These are phyloP conservation scores for Aureobasidium sp. DNA, from an alignment of 2,329 filamentous ascomycete genomes.

Conservation along the genomic window DNA sequence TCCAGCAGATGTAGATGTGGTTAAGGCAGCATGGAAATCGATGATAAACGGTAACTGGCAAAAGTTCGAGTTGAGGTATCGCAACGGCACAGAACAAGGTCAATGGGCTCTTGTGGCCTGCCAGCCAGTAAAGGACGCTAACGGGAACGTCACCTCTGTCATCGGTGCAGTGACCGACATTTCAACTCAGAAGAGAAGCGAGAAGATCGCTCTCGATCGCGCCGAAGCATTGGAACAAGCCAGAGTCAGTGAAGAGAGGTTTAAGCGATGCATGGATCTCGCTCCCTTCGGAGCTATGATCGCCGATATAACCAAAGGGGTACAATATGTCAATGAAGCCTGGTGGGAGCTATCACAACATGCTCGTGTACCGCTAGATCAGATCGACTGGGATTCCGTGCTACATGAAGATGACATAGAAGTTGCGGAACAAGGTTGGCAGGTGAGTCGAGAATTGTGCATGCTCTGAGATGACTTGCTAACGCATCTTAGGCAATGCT, in stretches of 20 bases:
- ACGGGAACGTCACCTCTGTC: conserved; percentile 11
- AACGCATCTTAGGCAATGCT: not conserved
- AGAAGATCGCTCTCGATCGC: conserved; percentile 30
- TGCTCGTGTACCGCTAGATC: not conserved
- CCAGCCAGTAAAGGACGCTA: not conserved
- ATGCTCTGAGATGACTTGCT: not conserved
- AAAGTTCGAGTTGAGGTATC: not conserved
- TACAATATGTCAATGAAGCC: conserved; percentile 9
- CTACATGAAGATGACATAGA: conserved; percentile 24
- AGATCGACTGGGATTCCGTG: conserved; percentile 21
- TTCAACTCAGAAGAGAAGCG: conserved; percentile 16
- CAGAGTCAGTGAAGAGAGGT: conserved; percentile 29
- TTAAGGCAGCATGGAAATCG: not conserved
- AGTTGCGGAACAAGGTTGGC: conserved; percentile 25
- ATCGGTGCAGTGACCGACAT: conserved; percentile 20
- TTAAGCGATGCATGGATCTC: conserved; percentile 22
- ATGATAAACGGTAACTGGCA: not conserved
- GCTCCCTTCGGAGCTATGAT: conserved; percentile 25
- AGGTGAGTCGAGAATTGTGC: conserved; percentile 15
- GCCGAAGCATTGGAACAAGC: conserved; percentile 29
- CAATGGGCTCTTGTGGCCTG: not conserved
- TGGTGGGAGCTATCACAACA: conserved; percentile 7
- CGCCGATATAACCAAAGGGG: conserved; percentile 13
- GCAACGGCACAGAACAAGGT: not conserved
- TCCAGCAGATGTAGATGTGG: not conserved